These are phyloP conservation scores for Globisporangium barbulae DNA, from an alignment of 352 stramenopile genomes.

Conservation along the genomic window DNA sequence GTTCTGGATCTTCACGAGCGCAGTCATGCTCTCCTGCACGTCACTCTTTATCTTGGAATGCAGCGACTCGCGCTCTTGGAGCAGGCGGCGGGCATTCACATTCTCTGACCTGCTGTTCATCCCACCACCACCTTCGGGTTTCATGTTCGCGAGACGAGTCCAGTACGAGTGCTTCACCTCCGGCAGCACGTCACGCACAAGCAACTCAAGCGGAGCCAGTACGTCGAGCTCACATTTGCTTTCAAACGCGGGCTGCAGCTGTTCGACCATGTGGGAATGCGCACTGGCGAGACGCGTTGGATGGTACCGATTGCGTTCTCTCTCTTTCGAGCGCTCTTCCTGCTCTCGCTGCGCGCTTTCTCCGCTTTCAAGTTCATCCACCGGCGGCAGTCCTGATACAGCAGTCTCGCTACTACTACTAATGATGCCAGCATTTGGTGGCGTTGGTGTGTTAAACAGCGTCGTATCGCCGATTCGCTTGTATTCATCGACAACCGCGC, in stretches of 20 bases:
- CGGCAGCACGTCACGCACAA: conserved; percentile 48
- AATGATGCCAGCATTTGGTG: neutral
- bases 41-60: conserved; percentile 37
- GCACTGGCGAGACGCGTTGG: conserved; percentile 25
- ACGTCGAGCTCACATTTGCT: conserved; percentile 43
- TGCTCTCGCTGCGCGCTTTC: neutral
- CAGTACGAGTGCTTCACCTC: conserved; percentile 82
- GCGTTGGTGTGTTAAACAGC: conserved; percentile 30
- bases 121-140: conserved; percentile 1
- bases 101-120: conserved; percentile 9
- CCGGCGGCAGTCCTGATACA: neutral
- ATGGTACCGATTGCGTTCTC: conserved; percentile 12
- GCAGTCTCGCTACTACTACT: neutral
- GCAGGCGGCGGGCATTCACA: conserved; percentile 38
- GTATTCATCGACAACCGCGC: conserved; percentile 61
- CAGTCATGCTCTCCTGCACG: conserved; percentile 51
- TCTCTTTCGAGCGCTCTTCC: conserved; percentile 3
- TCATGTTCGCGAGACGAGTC: conserved; percentile 40
- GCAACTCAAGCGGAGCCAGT: conserved; percentile 34
- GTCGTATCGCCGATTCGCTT: conserved; percentile 53
- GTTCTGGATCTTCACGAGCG: conserved; percentile 48
- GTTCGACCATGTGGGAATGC: conserved; percentile 30
- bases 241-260: conserved; percentile 39
- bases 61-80: conserved; percentile 50
- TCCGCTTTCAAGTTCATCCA: neutral